Conservation (phyloP, 805 yeast genomes). For the Wickerhamia fluorescens region DNA sequence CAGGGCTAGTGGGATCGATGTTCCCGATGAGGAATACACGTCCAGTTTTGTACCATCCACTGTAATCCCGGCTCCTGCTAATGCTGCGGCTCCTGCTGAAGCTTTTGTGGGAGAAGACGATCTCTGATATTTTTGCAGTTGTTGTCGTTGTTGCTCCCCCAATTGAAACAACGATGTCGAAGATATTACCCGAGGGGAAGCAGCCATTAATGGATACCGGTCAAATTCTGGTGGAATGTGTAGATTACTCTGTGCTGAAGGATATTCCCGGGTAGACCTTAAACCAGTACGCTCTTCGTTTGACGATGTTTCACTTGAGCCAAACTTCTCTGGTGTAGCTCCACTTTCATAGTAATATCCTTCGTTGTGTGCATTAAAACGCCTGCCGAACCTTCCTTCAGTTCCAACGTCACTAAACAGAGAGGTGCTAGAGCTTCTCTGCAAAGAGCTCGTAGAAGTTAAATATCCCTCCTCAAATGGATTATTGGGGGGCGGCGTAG, state of each 20-base stretch:
- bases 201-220: conserved; percentile 59
- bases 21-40: conserved; percentile 7
- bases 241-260: too few species aligned
- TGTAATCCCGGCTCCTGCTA: conserved; percentile 1
- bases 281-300: conserved; percentile 6
- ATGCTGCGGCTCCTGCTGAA: conserved; percentile 1
- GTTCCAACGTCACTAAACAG: conserved; percentile 8
- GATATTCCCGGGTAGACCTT: too few species aligned
- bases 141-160: conserved; percentile 4
- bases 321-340: conserved; percentile 33
- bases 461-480: conserved; percentile 8
- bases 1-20: conserved; percentile 15
- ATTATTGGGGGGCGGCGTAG: conserved; percentile 4
- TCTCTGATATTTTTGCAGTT: too few species aligned
- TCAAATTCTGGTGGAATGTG: conserved; percentile 54
- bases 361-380: conserved; percentile 35
- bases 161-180: conserved; percentile 24
- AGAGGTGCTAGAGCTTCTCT: conserved; percentile 6
- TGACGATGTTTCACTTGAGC: conserved; percentile 15
- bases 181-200: conserved; percentile 53
- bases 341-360: conserved; percentile 34
- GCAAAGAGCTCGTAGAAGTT: conserved; percentile 6
- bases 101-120: too few species aligned
- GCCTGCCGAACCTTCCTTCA: conserved; percentile 24
- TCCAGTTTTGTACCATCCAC: conserved; percentile 4